These are phyloP conservation scores for Cyberlindnera galapagoensis DNA, from an alignment of 805 yeast species.

Conservation along the genomic window DNA sequence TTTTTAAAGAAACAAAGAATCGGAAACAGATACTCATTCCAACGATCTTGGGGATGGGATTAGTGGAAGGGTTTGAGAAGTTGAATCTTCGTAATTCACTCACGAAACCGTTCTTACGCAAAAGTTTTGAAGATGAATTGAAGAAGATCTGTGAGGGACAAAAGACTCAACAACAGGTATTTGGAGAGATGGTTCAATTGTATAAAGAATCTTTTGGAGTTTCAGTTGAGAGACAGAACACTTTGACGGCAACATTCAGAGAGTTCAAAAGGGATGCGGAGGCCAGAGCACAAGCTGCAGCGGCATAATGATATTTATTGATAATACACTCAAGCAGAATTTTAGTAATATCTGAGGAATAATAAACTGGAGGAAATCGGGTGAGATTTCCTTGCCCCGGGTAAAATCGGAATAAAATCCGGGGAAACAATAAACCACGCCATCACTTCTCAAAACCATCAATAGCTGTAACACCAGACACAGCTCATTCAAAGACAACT, in stretches of 20 bases:
- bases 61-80: conserved; percentile 82
- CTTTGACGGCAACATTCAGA: conserved; percentile 30
- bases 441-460: no score
- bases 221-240: conserved; percentile 35
- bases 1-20: conserved; percentile 35
- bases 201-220: conserved; percentile 57
- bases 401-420: no score
- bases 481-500: no score
- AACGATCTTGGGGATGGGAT: conserved; percentile 74
- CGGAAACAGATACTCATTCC: conserved; percentile 55
- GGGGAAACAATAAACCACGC: no score
- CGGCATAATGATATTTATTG: no score
- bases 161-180: conserved; percentile 44
- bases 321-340: no score
- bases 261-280: conserved; percentile 13
- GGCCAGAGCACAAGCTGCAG: conserved; percentile 5
- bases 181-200: conserved; percentile 44
- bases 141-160: conserved; percentile 63
- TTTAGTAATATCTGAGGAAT: no score
- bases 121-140: conserved; percentile 63
- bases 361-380: no score
- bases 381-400: no score
- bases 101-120: conserved; percentile 84
- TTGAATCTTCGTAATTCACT: conserved; percentile 70
- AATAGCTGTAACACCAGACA: no score